phyloP scores from a whole-genome alignment of 805 yeast species.

The Candida broadrunensis region DNA sequence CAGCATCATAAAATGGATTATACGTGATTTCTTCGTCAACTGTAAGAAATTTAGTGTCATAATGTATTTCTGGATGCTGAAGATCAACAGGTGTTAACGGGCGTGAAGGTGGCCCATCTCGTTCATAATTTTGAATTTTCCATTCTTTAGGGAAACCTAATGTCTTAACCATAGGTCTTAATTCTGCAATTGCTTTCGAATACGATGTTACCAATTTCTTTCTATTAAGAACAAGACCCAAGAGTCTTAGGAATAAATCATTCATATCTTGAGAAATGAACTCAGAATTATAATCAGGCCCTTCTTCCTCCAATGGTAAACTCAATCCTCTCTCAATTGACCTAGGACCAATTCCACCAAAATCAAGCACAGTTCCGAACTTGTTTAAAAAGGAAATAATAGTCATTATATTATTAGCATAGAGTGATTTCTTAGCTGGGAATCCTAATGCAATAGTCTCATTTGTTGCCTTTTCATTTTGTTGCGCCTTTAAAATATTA shows the following conservation, averaged over 20 bases:
- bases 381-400: conserved; percentile 29
- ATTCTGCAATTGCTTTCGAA: conserved; percentile 31
- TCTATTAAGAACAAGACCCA: conserved; percentile 35
- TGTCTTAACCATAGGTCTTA: conserved; percentile 20
- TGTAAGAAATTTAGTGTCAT: conserved; percentile 8
- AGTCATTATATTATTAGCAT: conserved; percentile 31
- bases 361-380: conserved; percentile 22
- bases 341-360: conserved; percentile 28
- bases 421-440: conserved; percentile 20
- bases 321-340: conserved; percentile 31
- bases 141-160: conserved; percentile 41
- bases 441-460: conserved; percentile 36
- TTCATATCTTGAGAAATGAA: conserved; percentile 30
- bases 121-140: conserved; percentile 14
- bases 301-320: neutral
- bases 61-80: conserved; percentile 15
- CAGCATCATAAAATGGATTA: conserved; percentile 20
- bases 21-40: conserved; percentile 10
- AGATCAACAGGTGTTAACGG: conserved; percentile 19
- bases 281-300: conserved; percentile 17
- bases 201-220: conserved; percentile 26
- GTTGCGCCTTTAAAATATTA: conserved; percentile 20
- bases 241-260: conserved; percentile 25
- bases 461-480: conserved; percentile 9
- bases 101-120: conserved; percentile 2